A percentile compares a stretch with the other conserved stretches of the same genome.
phyloP scores from a whole-genome alignment of 345 rosid species.

The Moricandia arvensis region DNA sequence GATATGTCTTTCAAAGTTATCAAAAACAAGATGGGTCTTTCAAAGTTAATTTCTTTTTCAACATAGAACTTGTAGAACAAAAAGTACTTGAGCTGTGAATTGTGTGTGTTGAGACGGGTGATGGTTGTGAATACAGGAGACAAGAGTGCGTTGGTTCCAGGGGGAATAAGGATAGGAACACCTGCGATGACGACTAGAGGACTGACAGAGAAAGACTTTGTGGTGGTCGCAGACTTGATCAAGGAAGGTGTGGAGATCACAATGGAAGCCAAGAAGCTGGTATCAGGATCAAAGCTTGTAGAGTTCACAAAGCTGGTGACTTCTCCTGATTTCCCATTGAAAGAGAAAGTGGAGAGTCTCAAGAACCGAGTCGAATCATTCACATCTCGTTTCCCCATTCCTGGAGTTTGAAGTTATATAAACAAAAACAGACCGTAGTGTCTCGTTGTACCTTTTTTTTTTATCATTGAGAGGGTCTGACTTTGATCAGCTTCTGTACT shows the following conservation, averaged over 20 bases:
- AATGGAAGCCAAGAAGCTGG: conserved; percentile 55
- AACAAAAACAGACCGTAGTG: conserved; percentile 2
- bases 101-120: neutral
- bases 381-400: conserved; percentile 71
- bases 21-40: too few relatives aligned
- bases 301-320: conserved; percentile 69
- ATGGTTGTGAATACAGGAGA: conserved; percentile 52
- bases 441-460: conserved; percentile 8
- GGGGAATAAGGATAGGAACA: conserved; percentile 89
- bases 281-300: conserved; percentile 68
- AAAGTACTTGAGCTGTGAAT: neutral
- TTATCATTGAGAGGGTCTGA: too few relatives aligned
- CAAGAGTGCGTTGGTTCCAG: conserved; percentile 85
- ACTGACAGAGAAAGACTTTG: conserved; percentile 69
- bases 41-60: too few relatives aligned
- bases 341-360: conserved; percentile 51
- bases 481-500: neutral
- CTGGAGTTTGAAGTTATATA: conserved; percentile 47
- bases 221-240: conserved; percentile 63
- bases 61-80: too few relatives aligned
- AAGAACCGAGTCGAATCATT: conserved; percentile 64
- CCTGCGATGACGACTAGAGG: conserved; percentile 98
- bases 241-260: conserved; percentile 83
- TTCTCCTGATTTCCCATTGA: conserved; percentile 58
- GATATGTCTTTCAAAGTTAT: too few relatives aligned